Evolutionary conservation across 768 basidiomycete genomes (phyloP), one percentile per base, ranked within the genome.

Genomic region (Lactarius hengduanensis): DNA sequence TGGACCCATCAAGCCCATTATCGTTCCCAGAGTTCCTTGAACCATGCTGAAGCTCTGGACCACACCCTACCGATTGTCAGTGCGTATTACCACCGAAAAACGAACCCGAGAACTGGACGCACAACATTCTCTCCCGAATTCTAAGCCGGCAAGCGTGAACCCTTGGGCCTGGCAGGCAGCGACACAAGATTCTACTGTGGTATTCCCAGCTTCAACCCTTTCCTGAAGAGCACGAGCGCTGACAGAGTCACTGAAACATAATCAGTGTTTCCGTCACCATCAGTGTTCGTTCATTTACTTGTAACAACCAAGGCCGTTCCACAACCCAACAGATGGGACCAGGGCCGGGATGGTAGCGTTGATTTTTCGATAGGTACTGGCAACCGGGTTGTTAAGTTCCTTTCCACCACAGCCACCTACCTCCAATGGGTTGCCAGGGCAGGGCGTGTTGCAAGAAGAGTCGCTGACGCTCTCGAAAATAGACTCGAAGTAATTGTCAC

Each of bases 261-360:
- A 26, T 58, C n/a, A 58, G 36, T 13, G 3, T 22, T 4, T 0
- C 6, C 7, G 18, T 28, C 16, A 7, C 1, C 10, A n/a, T 11
- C 9, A 11, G 2, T 8, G 57, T 22, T 2, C n/a, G 9, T 8
- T 2, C 43, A 71, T 80, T 68, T 69, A 88, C 89, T 78, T 87
- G 77, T 84, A 90, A 73, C 90, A 92, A n/a, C 90, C 90, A 43
- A 90, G 81, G 0, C 84, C 86, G 7, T 77, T 73, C 89, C 90
- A 91, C 50, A 82, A 77, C 2, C 87, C 89, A 26, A 89, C 82
- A 50, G 74, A 81, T 7, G 81, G 77, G 1, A 83, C 80, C 18
- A 83, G 83, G 18, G 77, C 67, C 0, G 89, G 88, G 13, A 74
- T 0, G 84, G 16, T 88, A 83, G 32, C 87, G 84, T 20, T 78